Evolutionary conservation across 331 rosid genomes (phyloP), one percentile per base, ranked within the genome.

Genomic region (Pyrus hybrid): DNA sequence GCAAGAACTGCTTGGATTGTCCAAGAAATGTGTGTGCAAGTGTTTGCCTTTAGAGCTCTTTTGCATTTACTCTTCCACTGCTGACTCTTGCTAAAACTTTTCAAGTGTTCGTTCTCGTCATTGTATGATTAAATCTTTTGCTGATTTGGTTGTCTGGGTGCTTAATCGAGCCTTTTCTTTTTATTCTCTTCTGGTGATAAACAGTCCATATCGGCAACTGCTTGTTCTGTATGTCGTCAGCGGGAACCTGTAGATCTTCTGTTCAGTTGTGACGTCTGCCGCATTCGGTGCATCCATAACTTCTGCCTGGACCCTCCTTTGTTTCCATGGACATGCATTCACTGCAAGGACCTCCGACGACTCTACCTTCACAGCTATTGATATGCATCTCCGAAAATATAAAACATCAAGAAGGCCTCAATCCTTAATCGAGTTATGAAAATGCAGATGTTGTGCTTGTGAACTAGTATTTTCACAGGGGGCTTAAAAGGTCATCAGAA

Each of bases 221-320:
- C 82, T 71, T 94, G 99, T 76, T 80, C 83, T 62, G 75, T 77
- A 74, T 93, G 98, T 80, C 83, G 77, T 33, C 70, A 81, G 63
- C 76, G 78, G 78, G 99, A 90, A 75, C 95, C 95, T 3, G 96
- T 78, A 80, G 99, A 92, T 67, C 82, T 90, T 60, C 93, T 94
- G 43, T 70, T 92, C 68, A 78, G 72, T 68, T 93, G 98, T 28
- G 78, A 87, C 79, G 77, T 90, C 80, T 93, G 98, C 87, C 88
- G 60, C 26, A 43, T 51, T 83, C 91, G 82, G 85, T 71, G 76
- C 80, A 90, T 93, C 82, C 98, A 93, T 75, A 86, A 80, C 32
- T 91, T 91, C 79, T 94, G 99, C 87, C 86, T 92, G 87, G 97
- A 94, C 83, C 99, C 97, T 57, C 86, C 84, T 33, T 76, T 88